Conservation (phyloP, 2,329 filamentous ascomycete species). For the Cytospora chrysosperma region DNA sequence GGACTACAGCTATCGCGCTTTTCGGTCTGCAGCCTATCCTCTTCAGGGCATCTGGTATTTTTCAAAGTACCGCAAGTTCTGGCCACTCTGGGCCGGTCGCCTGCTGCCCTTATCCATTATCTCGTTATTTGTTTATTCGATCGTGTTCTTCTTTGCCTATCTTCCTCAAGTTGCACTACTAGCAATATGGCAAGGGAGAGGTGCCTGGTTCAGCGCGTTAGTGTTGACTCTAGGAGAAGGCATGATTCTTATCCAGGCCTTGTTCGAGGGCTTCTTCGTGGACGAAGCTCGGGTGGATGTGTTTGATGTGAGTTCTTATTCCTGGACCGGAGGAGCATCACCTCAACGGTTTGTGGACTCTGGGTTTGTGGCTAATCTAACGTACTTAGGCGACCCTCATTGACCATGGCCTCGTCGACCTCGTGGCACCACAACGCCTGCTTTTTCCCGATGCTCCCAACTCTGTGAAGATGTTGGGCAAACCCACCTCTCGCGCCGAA, state of each 20-base stretch:
- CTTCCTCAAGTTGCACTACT: conserved; percentile 87
- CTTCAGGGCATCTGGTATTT: conserved; percentile 82
- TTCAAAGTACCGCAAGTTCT: conserved; percentile 71
- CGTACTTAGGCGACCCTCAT: conserved; percentile 64
- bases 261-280: conserved; percentile 81
- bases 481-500: conserved; percentile 71
- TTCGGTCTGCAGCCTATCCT: conserved; percentile 53
- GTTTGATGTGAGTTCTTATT: conserved; percentile 66
- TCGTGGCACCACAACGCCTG: conserved; percentile 66
- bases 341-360: background rate
- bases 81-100: conserved; percentile 74
- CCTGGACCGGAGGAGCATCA: too few relatives aligned
- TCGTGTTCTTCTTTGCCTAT: conserved; percentile 86
- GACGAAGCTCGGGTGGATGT: conserved; percentile 77
- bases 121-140: conserved; percentile 76
- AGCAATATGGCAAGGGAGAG: conserved; percentile 80
- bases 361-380: conserved; percentile 19
- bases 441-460: conserved; percentile 67
- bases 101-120: conserved; percentile 80
- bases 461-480: conserved; percentile 77
- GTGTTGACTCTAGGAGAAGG: conserved; percentile 85
- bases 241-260: conserved; percentile 64
- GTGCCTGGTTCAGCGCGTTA: conserved; percentile 86
- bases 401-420: conserved; percentile 66
- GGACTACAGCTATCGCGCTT: conserved; percentile 44